phyloP scores from a whole-genome alignment of 2,329 filamentous ascomycete species.

The Berkeleyomyces rouxiae region DNA sequence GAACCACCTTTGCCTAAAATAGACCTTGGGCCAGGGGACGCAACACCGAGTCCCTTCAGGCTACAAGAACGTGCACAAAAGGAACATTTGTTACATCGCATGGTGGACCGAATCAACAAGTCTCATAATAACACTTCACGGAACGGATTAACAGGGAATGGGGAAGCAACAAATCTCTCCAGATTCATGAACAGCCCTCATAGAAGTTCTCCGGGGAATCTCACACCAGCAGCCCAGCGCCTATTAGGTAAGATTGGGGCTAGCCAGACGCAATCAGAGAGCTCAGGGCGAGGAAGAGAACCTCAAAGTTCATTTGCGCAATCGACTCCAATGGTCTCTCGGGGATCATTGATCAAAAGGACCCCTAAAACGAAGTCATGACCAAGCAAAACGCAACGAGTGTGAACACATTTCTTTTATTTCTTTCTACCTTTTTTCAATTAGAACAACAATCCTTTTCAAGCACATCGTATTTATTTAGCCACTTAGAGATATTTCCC shows the following conservation, averaged over 20 bases:
- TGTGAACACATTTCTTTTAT: too few species aligned
- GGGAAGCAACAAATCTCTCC: constrained; percentile 45
- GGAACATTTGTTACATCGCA: constrained; percentile 67
- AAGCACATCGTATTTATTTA: too few species aligned
- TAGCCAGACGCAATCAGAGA: not conserved
- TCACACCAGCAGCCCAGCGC: constrained; percentile 61
- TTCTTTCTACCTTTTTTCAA: too few species aligned
- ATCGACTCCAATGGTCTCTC: constrained; percentile 7
- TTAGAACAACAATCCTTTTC: too few species aligned
- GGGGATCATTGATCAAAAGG: constrained; percentile 2
- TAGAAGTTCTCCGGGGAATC: constrained; percentile 26
- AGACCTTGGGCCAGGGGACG: constrained; percentile 40
- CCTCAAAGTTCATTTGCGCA: constrained; percentile 3
- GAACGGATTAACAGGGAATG: constrained; percentile 42
- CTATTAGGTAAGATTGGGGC: constrained; percentile 39
- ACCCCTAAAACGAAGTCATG: not conserved
- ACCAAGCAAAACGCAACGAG: not conserved
- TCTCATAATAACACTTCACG: constrained; percentile 48
- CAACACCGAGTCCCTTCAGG: constrained; percentile 64
- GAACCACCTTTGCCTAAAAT: constrained; percentile 25
- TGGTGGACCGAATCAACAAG: constrained; percentile 68
- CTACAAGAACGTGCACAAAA: constrained; percentile 58
- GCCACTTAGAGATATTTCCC: too few species aligned
- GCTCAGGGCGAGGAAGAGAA: not conserved
- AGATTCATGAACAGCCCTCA: constrained; percentile 51